Evolutionary conservation across 139 green algal species (phyloP), one percentile per base, ranked within the genome.

Genomic region (Picochlorum sp.): DNA sequence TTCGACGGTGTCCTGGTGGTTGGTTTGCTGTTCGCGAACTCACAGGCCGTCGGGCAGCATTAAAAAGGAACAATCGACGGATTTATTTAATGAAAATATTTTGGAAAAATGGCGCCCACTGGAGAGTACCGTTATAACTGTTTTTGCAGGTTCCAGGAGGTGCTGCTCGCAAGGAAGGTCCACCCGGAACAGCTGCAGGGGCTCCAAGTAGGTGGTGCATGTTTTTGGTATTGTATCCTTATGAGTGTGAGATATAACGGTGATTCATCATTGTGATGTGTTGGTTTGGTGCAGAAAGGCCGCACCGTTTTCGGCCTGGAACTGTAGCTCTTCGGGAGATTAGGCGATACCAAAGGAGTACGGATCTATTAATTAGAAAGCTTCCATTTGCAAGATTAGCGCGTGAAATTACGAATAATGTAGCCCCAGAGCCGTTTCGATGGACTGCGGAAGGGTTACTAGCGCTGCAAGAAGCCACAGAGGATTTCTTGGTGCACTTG

Each of bases 401-500:
- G 49, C 71, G 85, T 1, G 91, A 98, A 65, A 90, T 96, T 60
- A 85, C 80, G 55, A 93, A 97, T 69, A 64, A 87, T 41, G 71
- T 98, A 55, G 82, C 89, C 16, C 87, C 82, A 2, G 87, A 95
- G 63, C 86, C 89, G 1, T 98, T 97, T 80, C 81, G 95, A 24
- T 94, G 82, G 81, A 97, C 93, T 12, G 92, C 84, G 8, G 86
- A 95, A 62, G 82, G 69, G 0, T 58, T 99, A 63, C 63, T 97
- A 6, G 93, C 84, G 9, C 64, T 98, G 40, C 92, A 98, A 64
- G 92, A 98, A 69, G 77, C 88, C 3, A 81, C 85, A 37, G 92
- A 98, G 68, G 92, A 95, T 60, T 97, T 98, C 63, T 74, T 91
- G 31, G 79, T 93, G 20, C 85, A 94, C 63, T 68, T 99, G 35